Evolutionary conservation across 164 flowering plant species (phyloP), one percentile per base, ranked within the genome.

Genomic region (Macadamia integrifolia): DNA sequence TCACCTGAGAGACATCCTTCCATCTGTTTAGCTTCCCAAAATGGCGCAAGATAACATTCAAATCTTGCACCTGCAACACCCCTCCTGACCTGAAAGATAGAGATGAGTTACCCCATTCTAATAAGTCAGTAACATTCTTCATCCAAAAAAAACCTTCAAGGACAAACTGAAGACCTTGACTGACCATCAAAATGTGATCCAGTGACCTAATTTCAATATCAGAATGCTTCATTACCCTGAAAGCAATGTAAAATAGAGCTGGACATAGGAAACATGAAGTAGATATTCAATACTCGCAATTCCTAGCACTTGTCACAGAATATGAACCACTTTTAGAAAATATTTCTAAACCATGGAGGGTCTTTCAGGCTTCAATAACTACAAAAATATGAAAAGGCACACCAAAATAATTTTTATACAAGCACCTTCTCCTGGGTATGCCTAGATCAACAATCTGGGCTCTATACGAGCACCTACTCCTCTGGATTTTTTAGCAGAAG

Each of bases 1-100:
- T 63, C 28, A 90, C 96, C 96, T 86, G 80, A 65, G 78, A 78
- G 67, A 88, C 80, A 69, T 90, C 85, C 68, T 84, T 62, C 86
- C 84, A 79, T 76, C 81, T 81, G 52, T 75, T 71, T 61, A 64
- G 72, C 60, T 70, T 75, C 74, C 88, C 93, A 67, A 83, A 86
- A 72, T 83, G 72, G 17, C 93, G 83, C 76, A 90, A 70, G 66
- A 88, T 75, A 61, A 65, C 75, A 81, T 90, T 90, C 69, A 88
- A 73, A 70, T 88, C 93, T 76, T 83, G 90, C 64, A 78, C 85
- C 72, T 78, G 80, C 79, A 90, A 64, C 1, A 73, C 58, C 10
- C 67, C 85, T 52, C 86, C 90, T 6, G 69, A 83, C 65, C 96
- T 90, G 82, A 42, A 72, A 42, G 69, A 15, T 17, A 57, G 23